A percentile compares a stretch with the other conserved stretches of the same genome.
Conservation (phyloP, 768 basidiomycete species). For the Udeniomyces megalosporus region DNA sequence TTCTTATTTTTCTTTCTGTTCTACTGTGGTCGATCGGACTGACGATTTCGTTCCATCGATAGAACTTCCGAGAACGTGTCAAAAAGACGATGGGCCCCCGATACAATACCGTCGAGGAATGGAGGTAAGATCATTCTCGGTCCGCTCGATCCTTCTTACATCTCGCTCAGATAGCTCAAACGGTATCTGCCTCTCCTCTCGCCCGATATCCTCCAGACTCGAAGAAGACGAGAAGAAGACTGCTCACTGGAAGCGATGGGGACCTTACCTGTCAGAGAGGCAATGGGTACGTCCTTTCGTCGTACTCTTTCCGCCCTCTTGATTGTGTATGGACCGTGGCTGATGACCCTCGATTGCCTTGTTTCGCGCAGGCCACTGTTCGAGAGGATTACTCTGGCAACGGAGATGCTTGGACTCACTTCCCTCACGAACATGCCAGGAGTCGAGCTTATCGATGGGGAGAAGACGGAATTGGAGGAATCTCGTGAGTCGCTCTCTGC, state of each 20-base stretch:
- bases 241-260: constrained; percentile 96
- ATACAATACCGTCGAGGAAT: constrained; percentile 67
- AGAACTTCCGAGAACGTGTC: constrained; percentile 42
- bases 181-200: neutral
- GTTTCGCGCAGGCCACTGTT: constrained; percentile 62
- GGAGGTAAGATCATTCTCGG: constrained; percentile 33
- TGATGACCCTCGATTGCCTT: neutral
- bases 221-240: constrained; percentile 61
- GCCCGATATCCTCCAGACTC: constrained; percentile 30
- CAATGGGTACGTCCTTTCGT: constrained; percentile 85
- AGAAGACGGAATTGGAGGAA: constrained; percentile 92
- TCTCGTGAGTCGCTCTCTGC: constrained; percentile 39
- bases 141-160: neutral
- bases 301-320: neutral
- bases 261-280: constrained; percentile 88
- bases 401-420: constrained; percentile 80
- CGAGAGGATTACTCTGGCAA: constrained; percentile 95
- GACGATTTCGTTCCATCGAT: no score
- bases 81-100: constrained; percentile 45
- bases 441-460: constrained; percentile 91
- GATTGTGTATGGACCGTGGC: neutral
- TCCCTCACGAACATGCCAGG: constrained; percentile 73
- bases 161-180: no score
- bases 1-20: neutral
- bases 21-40: no score